A percentile compares a stretch with the other conserved stretches of the same genome.
Conservation (phyloP, 2,329 filamentous ascomycete genomes). For the Colletotrichum costaricense region DNA sequence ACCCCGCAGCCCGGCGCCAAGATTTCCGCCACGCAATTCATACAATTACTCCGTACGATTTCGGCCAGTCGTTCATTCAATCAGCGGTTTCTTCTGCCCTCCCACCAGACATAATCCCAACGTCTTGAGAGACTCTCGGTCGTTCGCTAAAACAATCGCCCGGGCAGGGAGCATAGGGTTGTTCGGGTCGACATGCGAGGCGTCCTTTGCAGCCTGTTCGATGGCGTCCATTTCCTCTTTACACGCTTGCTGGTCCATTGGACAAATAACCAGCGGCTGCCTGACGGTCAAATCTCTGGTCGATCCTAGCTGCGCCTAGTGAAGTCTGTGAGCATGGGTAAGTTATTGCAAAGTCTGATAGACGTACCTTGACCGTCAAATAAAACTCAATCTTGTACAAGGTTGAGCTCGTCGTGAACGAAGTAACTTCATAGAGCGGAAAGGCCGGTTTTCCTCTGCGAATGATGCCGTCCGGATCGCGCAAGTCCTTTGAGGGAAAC, state of each 20-base stretch:
- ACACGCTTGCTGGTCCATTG: conserved; percentile 93
- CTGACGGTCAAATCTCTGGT: conserved; percentile 89
- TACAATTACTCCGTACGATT: neutral
- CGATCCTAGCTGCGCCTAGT: conserved; percentile 85
- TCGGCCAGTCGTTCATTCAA: conserved; percentile 57
- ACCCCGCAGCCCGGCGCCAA: conserved; percentile 21
- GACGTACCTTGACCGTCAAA: conserved; percentile 85
- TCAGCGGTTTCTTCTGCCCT: conserved; percentile 73
- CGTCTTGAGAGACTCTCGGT: conserved; percentile 73
- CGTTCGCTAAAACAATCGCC: conserved; percentile 82
- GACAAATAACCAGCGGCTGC: conserved; percentile 95
- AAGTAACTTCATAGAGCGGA: conserved; percentile 86
- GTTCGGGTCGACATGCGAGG: conserved; percentile 86
- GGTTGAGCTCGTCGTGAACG: conserved; percentile 93
- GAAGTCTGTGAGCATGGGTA: conserved; percentile 26
- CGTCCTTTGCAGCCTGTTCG: conserved; percentile 94
- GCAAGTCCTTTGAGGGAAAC: conserved; percentile 88
- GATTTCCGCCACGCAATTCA: neutral
- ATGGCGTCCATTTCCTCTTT: conserved; percentile 99
- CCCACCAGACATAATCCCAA: conserved; percentile 72
- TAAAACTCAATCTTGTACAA: conserved; percentile 99
- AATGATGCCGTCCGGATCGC: conserved; percentile 89
- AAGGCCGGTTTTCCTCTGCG: conserved; percentile 88
- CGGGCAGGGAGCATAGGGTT: conserved; percentile 93
- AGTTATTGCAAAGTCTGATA: conserved; percentile 5